Base-by-base conservation (phyloP, 495 filamentous ascomycete genomes). In the Penicillium angulare region DNA sequence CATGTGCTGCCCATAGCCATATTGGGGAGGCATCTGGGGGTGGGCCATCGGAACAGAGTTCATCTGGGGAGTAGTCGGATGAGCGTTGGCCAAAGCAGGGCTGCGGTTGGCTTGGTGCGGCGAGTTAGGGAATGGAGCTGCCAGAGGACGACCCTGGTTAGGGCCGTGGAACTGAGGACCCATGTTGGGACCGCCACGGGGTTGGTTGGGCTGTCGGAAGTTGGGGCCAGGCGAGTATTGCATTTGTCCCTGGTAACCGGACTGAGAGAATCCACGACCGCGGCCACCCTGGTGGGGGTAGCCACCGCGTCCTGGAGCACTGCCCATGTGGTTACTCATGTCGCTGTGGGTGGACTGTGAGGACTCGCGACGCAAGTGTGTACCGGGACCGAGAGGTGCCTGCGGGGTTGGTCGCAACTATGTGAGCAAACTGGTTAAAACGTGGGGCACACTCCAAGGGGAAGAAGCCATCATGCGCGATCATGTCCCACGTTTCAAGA, bases 291-390 rank as follows among this genome's bases (percentile, higher is more conserved):
- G 70, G 56, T 71, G 63, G 45, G 69, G 65, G 59, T 74, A 80
- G 22, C 79, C 77, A 57, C 80, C 80, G 47, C 81, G 83, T 42
- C 73, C 76, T 22, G 74, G 64, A 49, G 63, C 80, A 61, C 64
- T 81, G 55, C 64, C 63, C 64, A 76, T 69, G 46, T 75, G 72
- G 65, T 82, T 84, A 65, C 79, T 79, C 73, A 86, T 82, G 44
- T 95, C 89, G 67, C 84, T 85, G 61, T 90, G 87, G 39, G 83
- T 78, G 10, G 87, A 90, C 65, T 89, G 86, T 4, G 88, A 86
- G 15, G 90, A 95, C 60, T 91, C 86, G 57, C 88, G 84, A 42
- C 91, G 85, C 44, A 87, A 74, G 64, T 96, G 91, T 59, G 88
- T 63, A 22, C 80, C 82, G 53, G 87, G 76, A 40, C 82, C 80